phyloP scores from a whole-genome alignment of 164 flowering plant genomes.

The Hamamelis virginiana region DNA sequence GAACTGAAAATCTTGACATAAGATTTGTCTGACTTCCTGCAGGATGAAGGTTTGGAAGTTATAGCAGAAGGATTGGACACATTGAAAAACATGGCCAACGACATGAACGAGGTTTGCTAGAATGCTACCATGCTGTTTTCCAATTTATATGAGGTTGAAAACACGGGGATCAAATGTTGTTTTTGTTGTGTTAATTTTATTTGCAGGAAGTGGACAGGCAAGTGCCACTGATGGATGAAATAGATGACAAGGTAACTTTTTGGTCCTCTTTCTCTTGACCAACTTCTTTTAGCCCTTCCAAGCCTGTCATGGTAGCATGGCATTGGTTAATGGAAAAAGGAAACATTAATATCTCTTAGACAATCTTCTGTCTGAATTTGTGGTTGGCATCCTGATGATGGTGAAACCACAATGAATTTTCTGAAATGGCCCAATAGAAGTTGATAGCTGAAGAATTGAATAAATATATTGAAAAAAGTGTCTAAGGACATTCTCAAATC shows the following conservation, averaged over 20 bases:
- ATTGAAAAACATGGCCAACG: constrained; percentile 38
- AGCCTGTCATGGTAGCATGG: no score
- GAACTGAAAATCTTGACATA: not conserved
- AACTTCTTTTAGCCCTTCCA: no score
- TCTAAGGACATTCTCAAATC: no score
- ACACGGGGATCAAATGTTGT: no score
- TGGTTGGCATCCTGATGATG: no score
- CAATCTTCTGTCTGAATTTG: no score
- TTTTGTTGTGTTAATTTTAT: not conserved
- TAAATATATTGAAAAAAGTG: no score
- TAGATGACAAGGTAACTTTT: constrained; percentile 35
- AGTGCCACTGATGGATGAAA: constrained; percentile 42
- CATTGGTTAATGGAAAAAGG: no score
- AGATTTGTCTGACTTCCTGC: not conserved
- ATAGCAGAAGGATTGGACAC: constrained; percentile 42
- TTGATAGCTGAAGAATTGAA: no score
- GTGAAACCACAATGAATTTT: no score
- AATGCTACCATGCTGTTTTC: not conserved
- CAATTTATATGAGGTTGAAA: not conserved
- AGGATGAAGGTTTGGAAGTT: constrained; percentile 42
- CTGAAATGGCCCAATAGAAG: no score
- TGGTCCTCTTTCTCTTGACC: not conserved
- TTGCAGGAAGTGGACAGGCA: constrained; percentile 43
- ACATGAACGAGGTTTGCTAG: constrained; percentile 42
- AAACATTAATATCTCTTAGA: no score